Base-by-base conservation (phyloP, 495 filamentous ascomycete species). In the Sporormia fimetaria region DNA sequence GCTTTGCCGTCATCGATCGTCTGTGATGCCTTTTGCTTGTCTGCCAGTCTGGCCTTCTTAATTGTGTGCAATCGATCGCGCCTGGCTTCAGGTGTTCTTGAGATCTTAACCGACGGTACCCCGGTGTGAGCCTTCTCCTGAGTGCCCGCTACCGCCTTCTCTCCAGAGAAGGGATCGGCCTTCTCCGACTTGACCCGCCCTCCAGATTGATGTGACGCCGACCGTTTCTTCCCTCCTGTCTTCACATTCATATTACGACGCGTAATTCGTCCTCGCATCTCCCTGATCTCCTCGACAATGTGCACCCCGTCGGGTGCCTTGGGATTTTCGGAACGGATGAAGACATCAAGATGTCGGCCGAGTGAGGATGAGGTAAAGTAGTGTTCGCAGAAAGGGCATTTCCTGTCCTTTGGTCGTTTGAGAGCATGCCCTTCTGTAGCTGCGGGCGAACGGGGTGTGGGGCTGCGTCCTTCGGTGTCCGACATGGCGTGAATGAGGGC, bases 341-440 rank as follows among this genome's bases (percentile, higher is more conserved):
- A 94, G 23, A 90, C 71, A 56, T 94, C 87, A 18, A 94, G 73
- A 64, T 94, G 87, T 25, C 87, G 80, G 17, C 87, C 87, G n/a
- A 94, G 69, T 3, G 84, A 90, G 4, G 86, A 93, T 6, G 87
- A 93, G 2, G 87, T 94, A 51, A 93, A 94, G 2, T 76, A 61
- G 57, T 88, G 82, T 27, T 74, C 62, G 61, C 87, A 94, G 66
- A 81, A 94, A 14, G 80, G 82, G 58, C 87, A 94, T 53, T 67
- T 73, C 48, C 75, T 80, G 65, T 94, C 85, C 60, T 94, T 94
- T 40, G 54, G 67, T 44, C 65, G 62, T 18, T 64, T 55, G 30
- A 61, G 63, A 40, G 65, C 64, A 4, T 44, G n/a, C n/a, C n/a
- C n/a, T n/a, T n/a, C n/a, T n/a, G n/a, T n/a, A n/a, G n/a, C n/a